Conservation (phyloP, 1,284 basidiomycete species). For the Fomes fomentarius region DNA sequence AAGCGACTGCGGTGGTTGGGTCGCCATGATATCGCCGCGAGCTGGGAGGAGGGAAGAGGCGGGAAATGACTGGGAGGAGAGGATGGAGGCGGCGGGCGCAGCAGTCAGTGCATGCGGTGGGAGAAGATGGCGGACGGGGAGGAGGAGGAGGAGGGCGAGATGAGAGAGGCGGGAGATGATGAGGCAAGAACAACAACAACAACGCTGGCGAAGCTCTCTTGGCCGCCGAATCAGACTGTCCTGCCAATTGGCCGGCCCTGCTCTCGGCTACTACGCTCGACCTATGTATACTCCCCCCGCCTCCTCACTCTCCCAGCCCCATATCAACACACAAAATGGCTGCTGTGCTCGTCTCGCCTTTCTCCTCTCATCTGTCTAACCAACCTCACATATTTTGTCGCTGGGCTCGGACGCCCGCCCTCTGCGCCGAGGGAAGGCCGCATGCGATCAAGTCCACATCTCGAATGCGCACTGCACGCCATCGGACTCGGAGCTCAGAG, state of each 20-base stretch:
- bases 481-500: no score
- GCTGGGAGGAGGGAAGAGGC: not conserved
- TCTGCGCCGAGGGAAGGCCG: not conserved
- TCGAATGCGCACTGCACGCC: no score
- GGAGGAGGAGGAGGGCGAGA: conserved; percentile 5
- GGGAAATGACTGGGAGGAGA: not conserved
- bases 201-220: not conserved
- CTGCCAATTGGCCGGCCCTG: not conserved
- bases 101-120: conserved; percentile 9
- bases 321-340: no score
- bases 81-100: conserved; percentile 7
- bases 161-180: conserved; percentile 16
- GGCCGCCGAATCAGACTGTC: conserved; percentile 5
- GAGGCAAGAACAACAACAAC: conserved; percentile 21
- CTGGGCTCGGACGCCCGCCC: not conserved
- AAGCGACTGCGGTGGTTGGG: conserved; percentile 55
- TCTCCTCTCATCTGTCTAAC: not conserved
- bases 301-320: not conserved
- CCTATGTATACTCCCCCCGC: not conserved
- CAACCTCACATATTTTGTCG: not conserved
- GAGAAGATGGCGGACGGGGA: conserved; percentile 1
- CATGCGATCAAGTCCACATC: not conserved
- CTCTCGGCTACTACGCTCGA: not conserved
- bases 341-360: not conserved
- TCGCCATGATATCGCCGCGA: conserved; percentile 27